Base-by-base conservation (phyloP, 495 filamentous ascomycete species). In the Lepidopterella palustris region DNA sequence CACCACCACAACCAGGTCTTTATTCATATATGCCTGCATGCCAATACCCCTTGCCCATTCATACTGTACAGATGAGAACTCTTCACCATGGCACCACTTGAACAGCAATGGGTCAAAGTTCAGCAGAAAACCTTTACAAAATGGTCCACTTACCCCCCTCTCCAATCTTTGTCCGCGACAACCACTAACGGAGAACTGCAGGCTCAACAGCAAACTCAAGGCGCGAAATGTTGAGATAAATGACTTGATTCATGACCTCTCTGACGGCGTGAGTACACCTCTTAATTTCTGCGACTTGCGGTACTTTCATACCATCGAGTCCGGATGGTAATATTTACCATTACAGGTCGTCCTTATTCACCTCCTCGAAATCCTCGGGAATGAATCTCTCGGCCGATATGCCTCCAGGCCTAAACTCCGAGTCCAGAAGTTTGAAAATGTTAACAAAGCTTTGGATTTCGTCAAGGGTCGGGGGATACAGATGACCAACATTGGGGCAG, bases 91-190 rank as follows among this genome's bases (percentile, higher is more conserved):
- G 78, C 81, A 72, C 74, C 80, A 72, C 78, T 84, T 66, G 84
- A 96, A 78, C 88, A 92, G 79, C 86, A 86, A 76, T 97, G 92
- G 92, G 85, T 97, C 69, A 89, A 85, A 68, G 92, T 96, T 69
- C 92, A 97, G 77, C 87, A 97, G 73, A 98, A 97, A 82, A 98
- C 93, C n/a, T 97, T 97, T 73, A 95, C 91, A 20, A 97, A 97
- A 85, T 97, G 93, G 89, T 90, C 68, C 54, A 80, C 55, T 45
- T 26, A 29, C 48, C 45, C 53, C 39, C 51, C 24, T 28, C 27
- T 13, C 51, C 29, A 31, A 10, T 5, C 27, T 39, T 47, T 15
- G 21, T 15, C 20, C 9, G 18, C 32, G 23, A 51, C 24, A 59
- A 21, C 26, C 18, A 40, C 26, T 50, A 24, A 50, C 47, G 23